Conservation (phyloP, 2,329 filamentous ascomycete genomes). For the Diaporthe longicolla region DNA sequence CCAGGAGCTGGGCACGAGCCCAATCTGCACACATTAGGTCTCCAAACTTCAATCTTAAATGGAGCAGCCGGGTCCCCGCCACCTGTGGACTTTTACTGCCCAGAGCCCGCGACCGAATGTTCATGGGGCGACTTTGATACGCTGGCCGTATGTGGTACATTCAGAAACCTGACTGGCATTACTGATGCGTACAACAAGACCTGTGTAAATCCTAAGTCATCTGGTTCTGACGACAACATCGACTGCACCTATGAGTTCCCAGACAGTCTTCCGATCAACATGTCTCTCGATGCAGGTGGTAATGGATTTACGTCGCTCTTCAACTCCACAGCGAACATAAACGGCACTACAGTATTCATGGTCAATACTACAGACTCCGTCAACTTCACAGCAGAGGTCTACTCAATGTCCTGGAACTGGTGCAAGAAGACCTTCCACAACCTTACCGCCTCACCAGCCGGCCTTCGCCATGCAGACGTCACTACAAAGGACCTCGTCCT, state of each 20-base stretch:
- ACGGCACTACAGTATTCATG: neutral
- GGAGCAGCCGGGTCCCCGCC: constrained; percentile 9
- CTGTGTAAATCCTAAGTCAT: neutral
- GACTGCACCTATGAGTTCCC: constrained; percentile 7
- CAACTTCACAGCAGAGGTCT: neutral
- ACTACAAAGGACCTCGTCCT: neutral
- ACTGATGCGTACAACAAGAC: neutral
- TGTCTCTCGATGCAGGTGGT: neutral
- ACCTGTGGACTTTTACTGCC: neutral
- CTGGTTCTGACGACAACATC: neutral
- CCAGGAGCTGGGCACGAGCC: constrained; percentile 6
- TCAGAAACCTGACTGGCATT: neutral
- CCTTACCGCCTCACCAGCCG: neutral
- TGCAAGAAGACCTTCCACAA: constrained; percentile 21
- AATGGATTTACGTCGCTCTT: neutral
- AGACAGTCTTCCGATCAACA: neutral
- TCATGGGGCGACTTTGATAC: constrained; percentile 2
- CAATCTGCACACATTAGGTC: neutral
- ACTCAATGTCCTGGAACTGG: constrained; percentile 2
- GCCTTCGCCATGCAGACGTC: neutral
- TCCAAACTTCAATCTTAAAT: constrained; percentile 2
- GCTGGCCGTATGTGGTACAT: constrained; percentile 1
- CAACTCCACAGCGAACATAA: neutral
- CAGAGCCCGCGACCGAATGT: constrained; percentile 7
- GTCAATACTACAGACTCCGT: neutral